Conservation (phyloP, 2,329 filamentous ascomycete species). For the Trichoderma asperellum region DNA sequence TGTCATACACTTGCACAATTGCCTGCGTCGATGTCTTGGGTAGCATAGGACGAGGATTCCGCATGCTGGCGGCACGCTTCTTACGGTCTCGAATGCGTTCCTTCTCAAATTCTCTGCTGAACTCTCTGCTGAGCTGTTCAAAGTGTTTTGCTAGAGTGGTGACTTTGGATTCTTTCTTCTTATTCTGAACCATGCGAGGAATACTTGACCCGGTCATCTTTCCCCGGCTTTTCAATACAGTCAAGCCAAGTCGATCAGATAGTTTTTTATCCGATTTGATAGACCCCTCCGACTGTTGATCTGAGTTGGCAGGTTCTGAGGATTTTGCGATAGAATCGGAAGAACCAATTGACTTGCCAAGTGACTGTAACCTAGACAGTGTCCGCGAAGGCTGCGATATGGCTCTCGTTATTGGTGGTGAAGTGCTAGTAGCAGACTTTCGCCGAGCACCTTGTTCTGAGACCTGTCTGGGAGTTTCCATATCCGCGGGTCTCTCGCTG, state of each 20-base stretch:
- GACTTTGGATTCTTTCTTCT: constrained; percentile 75
- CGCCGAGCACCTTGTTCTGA: constrained; percentile 48
- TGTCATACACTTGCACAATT: constrained; percentile 93
- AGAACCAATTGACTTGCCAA: constrained; percentile 47
- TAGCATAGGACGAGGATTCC: constrained; percentile 74
- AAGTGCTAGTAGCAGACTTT: constrained; percentile 50
- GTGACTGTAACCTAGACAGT: constrained; percentile 52
- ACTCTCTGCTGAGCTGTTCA: constrained; percentile 93
- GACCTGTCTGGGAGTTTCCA: constrained; percentile 35
- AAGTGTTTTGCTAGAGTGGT: constrained; percentile 94
- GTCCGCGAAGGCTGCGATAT: constrained; percentile 56
- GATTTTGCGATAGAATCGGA: constrained; percentile 43
- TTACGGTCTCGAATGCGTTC: constrained; percentile 85
- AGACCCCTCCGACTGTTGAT: constrained; percentile 44
- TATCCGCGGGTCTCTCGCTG: constrained; percentile 31
- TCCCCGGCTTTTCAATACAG: constrained; percentile 62
- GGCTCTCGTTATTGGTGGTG: constrained; percentile 58
- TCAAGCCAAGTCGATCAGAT: constrained; percentile 70
- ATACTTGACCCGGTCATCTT: constrained; percentile 75
- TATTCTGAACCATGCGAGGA: constrained; percentile 80
- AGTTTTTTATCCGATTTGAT: constrained; percentile 73
- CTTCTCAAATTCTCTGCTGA: constrained; percentile 95
- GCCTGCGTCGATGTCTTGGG: constrained; percentile 92
- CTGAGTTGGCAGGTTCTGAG: constrained; percentile 32
- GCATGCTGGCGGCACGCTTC: constrained; percentile 75